phyloP scores from a whole-genome alignment of 805 yeast species.

The Lipomyces chichibuensis region DNA sequence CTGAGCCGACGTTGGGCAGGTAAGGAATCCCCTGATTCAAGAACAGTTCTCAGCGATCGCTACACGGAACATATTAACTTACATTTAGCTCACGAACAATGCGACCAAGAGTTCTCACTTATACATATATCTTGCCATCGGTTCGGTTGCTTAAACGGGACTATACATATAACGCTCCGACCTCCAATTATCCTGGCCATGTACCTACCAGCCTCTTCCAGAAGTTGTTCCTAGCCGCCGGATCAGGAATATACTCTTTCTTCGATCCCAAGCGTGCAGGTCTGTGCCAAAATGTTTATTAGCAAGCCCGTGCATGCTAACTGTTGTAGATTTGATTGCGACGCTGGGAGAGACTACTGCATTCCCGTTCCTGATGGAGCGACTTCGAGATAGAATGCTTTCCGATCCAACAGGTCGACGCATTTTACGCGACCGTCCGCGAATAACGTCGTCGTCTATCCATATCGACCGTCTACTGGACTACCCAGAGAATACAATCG shows the following conservation, averaged over 20 bases:
- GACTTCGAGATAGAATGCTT: constrained; percentile 73
- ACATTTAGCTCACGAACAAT: neutral
- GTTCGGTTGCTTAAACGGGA: neutral
- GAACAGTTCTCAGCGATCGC: neutral
- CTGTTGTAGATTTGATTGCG: constrained; percentile 45
- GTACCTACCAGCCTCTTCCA: constrained; percentile 72
- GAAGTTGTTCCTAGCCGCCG: constrained; percentile 61
- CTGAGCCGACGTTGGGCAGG: too few species aligned
- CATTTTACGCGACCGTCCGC: constrained; percentile 76
- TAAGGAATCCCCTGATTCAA: neutral
- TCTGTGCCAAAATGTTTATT: constrained; percentile 40
- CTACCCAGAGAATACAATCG: constrained; percentile 72
- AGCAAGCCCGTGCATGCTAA: neutral
- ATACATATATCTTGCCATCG: neutral
- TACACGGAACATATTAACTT: neutral
- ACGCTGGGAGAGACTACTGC: constrained; percentile 83
- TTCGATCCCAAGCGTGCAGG: constrained; percentile 48
- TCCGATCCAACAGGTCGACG: constrained; percentile 73
- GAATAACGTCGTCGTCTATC: constrained; percentile 74
- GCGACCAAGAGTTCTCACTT: neutral
- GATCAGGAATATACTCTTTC: constrained; percentile 77
- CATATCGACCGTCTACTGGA: constrained; percentile 60
- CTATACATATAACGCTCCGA: neutral
- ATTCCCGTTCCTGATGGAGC: constrained; percentile 62
- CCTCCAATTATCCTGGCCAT: constrained; percentile 64